Base-by-base conservation (phyloP, 2,329 filamentous ascomycete genomes). In the Aspergillus ibericus region DNA sequence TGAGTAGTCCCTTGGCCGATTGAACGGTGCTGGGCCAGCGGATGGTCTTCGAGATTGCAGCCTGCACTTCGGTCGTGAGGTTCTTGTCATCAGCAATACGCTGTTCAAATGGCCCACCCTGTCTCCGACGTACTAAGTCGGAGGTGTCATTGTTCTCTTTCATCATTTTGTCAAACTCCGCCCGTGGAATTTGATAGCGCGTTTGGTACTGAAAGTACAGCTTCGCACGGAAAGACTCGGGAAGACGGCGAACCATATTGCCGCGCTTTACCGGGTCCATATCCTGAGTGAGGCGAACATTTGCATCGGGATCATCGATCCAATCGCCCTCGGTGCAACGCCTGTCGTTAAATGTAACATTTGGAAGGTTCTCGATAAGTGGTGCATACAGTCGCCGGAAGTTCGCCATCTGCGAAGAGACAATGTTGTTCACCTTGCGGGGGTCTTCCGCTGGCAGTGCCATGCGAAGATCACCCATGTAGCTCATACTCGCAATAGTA, bases 391-490 rank as follows among this genome's bases (percentile, higher is more conserved):
- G 84, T 4, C 91, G 87, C 34, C 95, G 87, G 81, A 99, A 99
- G 72, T 96, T 93, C 36, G 89, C 81, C 71, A 97, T 86, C 75
- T 99, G 96, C 70, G 96, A 88, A 48, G 87, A 87, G 29, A 99
- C 95, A 67, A 99, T 99, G 75, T 98, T 98, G 68, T 85, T 83
- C 18, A 99, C 92, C 77, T 99, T 99, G 70, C 87, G 87, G 32
- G 91, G 92, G 71, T 98, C 91, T 75, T 99, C 95, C 1, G 91
- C 91, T 2, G 91, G 89, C 42, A 97, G 83, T 1, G 87, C 82
- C 95, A 99, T 99, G 63, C 95, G 90, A n/a, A 93, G 92, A 71
- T 99, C 95, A 34, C 95, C 95, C 66, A 96, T 86, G 74, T 99
- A 99, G 70, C 91, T 96, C 64, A 99, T 88, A 20, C 91, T 89